Conservation (phyloP, 2,329 filamentous ascomycete species). For the Aureobasidium uvarum region DNA sequence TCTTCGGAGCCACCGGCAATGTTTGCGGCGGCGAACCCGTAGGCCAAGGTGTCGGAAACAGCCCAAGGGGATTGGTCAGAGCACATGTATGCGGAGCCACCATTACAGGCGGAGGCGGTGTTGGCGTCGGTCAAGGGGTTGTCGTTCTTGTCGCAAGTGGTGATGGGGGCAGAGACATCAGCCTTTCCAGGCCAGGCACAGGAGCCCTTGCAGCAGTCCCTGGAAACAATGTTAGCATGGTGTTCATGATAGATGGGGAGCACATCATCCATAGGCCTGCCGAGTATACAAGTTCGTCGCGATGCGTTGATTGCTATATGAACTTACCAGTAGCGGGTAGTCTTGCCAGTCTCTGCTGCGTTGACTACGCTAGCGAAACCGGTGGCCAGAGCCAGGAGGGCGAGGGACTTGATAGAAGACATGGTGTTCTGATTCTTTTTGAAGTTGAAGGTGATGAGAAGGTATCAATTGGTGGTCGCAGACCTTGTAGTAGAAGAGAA, state of each 20-base stretch:
- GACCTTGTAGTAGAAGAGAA: slow-evolving; percentile 17
- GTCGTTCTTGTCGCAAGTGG: slow-evolving; percentile 57
- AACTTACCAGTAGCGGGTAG: slow-evolving; percentile 42
- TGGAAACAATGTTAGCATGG: background rate
- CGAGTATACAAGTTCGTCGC: background rate
- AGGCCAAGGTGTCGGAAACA: slow-evolving; percentile 57
- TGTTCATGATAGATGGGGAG: background rate
- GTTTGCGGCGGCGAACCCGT: slow-evolving; percentile 63
- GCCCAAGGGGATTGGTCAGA: slow-evolving; percentile 62
- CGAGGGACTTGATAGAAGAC: slow-evolving; percentile 31
- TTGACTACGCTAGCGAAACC: slow-evolving; percentile 31
- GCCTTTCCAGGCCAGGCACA: slow-evolving; percentile 62
- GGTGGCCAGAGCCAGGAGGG: slow-evolving; percentile 32
- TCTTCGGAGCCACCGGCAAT: slow-evolving; percentile 57
- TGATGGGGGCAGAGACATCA: slow-evolving; percentile 51
- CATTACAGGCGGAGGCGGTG: slow-evolving; percentile 55
- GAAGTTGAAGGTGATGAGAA: background rate
- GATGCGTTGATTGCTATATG: background rate
- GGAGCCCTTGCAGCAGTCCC: slow-evolving; percentile 69
- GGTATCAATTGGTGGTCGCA: slow-evolving; percentile 2
- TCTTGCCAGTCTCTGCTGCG: slow-evolving; percentile 37
- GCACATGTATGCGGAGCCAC: slow-evolving; percentile 61
- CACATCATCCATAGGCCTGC: background rate
- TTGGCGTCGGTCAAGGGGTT: slow-evolving; percentile 53
- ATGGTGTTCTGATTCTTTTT: slow-evolving; percentile 1